Evolutionary conservation across 768 basidiomycete species (phyloP).

Genomic region (Lentinula aciculospora): DNA sequence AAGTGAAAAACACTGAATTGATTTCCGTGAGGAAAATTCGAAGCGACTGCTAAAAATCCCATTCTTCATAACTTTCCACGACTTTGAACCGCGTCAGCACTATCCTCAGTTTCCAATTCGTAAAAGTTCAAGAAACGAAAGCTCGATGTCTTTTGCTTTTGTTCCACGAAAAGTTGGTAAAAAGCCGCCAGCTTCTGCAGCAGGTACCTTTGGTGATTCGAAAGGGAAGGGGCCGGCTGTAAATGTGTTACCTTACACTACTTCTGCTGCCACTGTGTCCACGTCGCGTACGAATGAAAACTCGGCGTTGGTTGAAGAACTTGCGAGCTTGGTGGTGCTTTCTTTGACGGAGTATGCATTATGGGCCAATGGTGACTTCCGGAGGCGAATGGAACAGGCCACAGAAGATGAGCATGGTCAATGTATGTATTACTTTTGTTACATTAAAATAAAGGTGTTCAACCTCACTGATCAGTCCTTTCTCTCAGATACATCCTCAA

Average conservation of each 20-base stretch:
- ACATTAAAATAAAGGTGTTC: not conserved
- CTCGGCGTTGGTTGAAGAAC: conserved; percentile 32
- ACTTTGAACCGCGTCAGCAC: too few species aligned
- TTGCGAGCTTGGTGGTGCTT: conserved; percentile 44
- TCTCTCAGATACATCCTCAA: conserved; percentile 50
- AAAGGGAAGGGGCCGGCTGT: not conserved
- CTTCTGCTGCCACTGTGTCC: not conserved
- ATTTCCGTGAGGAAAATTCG: too few species aligned
- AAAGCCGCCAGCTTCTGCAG: not conserved
- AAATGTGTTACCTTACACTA: not conserved
- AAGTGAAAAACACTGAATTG: too few species aligned
- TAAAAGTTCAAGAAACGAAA: not conserved
- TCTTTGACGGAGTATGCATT: conserved; percentile 68
- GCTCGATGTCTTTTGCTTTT: not conserved
- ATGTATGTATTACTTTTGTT: conserved; percentile 36
- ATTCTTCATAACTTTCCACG: too few species aligned
- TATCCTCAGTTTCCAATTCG: too few species aligned
- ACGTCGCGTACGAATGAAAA: conserved; percentile 13
- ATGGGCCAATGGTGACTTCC: conserved; percentile 57
- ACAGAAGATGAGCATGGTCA: conserved; percentile 13
- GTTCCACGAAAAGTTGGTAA: conserved; percentile 1
- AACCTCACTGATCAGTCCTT: conserved; percentile 37
- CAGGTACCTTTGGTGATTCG: not conserved
- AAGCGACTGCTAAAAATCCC: too few species aligned
- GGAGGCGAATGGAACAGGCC: conserved; percentile 30